These are phyloP conservation scores for Leccinum uliginosum DNA, from an alignment of 768 basidiomycete species.

Conservation along the genomic window DNA sequence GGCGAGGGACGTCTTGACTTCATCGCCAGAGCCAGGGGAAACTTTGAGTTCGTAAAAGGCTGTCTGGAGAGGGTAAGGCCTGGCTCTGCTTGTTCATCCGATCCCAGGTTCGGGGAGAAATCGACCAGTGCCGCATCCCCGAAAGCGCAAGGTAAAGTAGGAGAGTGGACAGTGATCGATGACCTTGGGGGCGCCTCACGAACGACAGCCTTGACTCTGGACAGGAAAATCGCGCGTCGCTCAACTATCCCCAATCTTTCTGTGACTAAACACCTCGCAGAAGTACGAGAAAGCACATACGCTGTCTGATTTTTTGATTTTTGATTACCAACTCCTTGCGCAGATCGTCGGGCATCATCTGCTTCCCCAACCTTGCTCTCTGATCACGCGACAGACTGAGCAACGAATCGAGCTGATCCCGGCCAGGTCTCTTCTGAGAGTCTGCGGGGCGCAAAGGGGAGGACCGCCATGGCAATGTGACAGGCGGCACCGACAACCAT, in stretches of 20 bases:
- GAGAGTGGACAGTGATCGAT: constrained; percentile 63
- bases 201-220: constrained; percentile 57
- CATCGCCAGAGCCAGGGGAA: constrained; percentile 1
- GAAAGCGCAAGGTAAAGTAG: constrained; percentile 64
- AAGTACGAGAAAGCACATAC: constrained; percentile 38
- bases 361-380: constrained; percentile 41
- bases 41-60: constrained; percentile 11
- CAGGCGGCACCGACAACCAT: constrained; percentile 47
- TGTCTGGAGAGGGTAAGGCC: constrained; percentile 34
- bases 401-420: constrained; percentile 58
- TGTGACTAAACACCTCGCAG: constrained; percentile 2
- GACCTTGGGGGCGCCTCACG: constrained; percentile 70
- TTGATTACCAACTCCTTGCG: constrained; percentile 73
- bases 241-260: constrained; percentile 43
- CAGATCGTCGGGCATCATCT: constrained; percentile 55
- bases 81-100: constrained; percentile 70
- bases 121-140: neutral
- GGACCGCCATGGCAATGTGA: constrained; percentile 32
- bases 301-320: constrained; percentile 68
- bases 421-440: constrained; percentile 51
- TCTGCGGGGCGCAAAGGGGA: constrained; percentile 49
- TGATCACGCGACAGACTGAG: constrained; percentile 59
- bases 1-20: constrained; percentile 39
- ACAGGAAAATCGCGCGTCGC: constrained; percentile 71
- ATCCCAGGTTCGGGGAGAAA: constrained; percentile 15